These are phyloP conservation scores for Cryptococcus amylolentus DNA, from an alignment of 1,284 basidiomycete species.

Conservation along the genomic window DNA sequence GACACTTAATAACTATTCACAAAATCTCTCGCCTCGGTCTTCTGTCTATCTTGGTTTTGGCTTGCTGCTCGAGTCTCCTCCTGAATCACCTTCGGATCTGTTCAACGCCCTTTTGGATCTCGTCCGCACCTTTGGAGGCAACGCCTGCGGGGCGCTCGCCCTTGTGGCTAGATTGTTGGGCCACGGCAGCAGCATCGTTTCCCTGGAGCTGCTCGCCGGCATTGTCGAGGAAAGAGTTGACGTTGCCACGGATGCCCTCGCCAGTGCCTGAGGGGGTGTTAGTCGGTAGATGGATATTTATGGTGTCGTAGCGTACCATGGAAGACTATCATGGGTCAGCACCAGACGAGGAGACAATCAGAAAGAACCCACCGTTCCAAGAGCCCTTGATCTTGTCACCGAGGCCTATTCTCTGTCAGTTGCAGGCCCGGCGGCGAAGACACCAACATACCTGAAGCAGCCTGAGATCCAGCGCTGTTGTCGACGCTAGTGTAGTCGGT, in stretches of 20 bases:
- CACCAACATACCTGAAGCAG: constrained; percentile 10
- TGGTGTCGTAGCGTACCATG: constrained; percentile 14
- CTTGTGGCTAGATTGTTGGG: constrained; percentile 9
- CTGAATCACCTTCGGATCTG: constrained; percentile 5
- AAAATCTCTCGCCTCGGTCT: too few species aligned
- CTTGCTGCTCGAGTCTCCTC: constrained; percentile 2
- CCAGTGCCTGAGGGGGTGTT: constrained; percentile 21
- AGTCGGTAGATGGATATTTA: neutral
- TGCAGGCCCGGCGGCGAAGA: neutral
- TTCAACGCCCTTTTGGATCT: constrained; percentile 22
- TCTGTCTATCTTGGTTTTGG: neutral
- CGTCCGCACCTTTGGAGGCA: constrained; percentile 25
- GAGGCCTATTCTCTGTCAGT: constrained; percentile 10
- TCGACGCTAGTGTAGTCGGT: constrained; percentile 6
- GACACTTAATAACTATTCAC: too few species aligned
- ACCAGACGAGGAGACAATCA: neutral
- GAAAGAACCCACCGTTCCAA: constrained; percentile 16
- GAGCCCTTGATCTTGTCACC: constrained; percentile 32
- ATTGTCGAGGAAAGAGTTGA: constrained; percentile 32
- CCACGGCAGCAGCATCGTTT: constrained; percentile 5
- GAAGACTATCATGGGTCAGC: constrained; percentile 12
- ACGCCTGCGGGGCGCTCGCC: constrained; percentile 21
- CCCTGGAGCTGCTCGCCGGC: constrained; percentile 29
- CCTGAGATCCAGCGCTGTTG: constrained; percentile 11
- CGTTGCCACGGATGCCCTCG: constrained; percentile 32